Conservation (phyloP, 176 grass and related monocot genomes). For the Rhipidocladum racemiflorum region DNA sequence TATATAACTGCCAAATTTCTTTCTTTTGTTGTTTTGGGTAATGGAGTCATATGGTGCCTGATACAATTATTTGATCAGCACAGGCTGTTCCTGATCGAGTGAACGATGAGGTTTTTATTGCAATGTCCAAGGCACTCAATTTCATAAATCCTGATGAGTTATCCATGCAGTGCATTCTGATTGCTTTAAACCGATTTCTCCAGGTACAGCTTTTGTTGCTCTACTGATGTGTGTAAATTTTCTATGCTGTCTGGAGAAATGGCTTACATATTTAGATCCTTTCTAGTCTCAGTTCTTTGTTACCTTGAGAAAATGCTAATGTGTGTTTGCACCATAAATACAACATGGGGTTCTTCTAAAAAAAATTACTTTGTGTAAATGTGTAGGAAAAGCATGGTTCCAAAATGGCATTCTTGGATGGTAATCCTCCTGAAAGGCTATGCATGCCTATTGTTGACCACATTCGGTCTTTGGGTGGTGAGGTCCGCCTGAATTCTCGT, state of each 20-base stretch:
- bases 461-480: conserved; percentile 80
- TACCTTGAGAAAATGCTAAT: conserved; percentile 13
- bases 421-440: conserved; percentile 91
- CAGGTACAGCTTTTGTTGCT: conserved; percentile 52
- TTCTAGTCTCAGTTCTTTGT: background rate
- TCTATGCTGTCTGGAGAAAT: conserved; percentile 22
- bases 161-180: conserved; percentile 99
- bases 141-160: conserved; percentile 99
- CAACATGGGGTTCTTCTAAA: background rate
- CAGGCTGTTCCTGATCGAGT: conserved; percentile 91
- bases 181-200: conserved; percentile 94
- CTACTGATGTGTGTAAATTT: background rate
- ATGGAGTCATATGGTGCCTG: conserved; percentile 26
- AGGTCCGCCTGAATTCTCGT: conserved; percentile 84
- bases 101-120: conserved; percentile 96
- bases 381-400: conserved; percentile 93
- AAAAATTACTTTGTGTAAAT: conserved; percentile 24
- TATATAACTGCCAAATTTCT: conserved; percentile 4
- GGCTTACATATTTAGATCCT: background rate
- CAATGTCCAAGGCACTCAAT: conserved; percentile 96
- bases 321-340: background rate
- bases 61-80: conserved; percentile 59
- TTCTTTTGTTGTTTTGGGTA: conserved; percentile 6
- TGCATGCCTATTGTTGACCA: conserved; percentile 95
- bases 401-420: conserved; percentile 98